Base-by-base conservation (phyloP, 495 filamentous ascomycete species). In the Lichenothelia convexa region DNA sequence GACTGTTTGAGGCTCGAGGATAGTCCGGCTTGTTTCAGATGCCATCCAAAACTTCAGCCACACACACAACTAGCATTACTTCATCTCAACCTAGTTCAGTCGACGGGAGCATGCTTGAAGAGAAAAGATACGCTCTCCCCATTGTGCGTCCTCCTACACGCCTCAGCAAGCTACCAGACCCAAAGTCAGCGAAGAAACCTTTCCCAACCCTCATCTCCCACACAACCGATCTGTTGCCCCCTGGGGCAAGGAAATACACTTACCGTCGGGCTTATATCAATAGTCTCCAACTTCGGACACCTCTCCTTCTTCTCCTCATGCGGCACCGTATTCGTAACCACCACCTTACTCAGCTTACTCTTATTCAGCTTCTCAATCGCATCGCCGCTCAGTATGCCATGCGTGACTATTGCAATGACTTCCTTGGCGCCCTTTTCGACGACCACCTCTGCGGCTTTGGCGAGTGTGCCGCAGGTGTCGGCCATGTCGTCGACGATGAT, bases 311-410 rank as follows among this genome's bases (percentile, higher is more conserved):
- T 94, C 49, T 80, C 80, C 35, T 68, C 67, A 39, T 92, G 72
- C 26, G 87, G 87, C 19, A 95, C 83, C n/a, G 86, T 97, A 59
- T 97, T 97, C 21, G 91, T 95, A 35, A 94, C 87, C 11, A 95
- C 84, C 5, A 97, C 56, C 38, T 73, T 74, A 40, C 62, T 71
- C 45, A 95, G 58, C 43, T 68, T 63, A 53, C 84, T 92, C 43
- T 68, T 69, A 55, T 95, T 94, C 41, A 97, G 63, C 26, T 73
- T 85, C 56, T 87, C 78, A 38, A 92, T 87, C 20, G 89, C 89
- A 45, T 82, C 80, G 3, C 89, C 89, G 40, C 78, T 86, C 21
- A 97, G 61, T 40, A 95, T 94, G 21, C 86, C 89, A 55, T 95
- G 89, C 2, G 89, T 94, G 34, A 95, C 91, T 38, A 97, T 84